Percentiles rank a stretch among this genome's conserved stretches.
phyloP scores from a whole-genome alignment of 495 filamentous ascomycete species.

The Penicillium flavigenum region DNA sequence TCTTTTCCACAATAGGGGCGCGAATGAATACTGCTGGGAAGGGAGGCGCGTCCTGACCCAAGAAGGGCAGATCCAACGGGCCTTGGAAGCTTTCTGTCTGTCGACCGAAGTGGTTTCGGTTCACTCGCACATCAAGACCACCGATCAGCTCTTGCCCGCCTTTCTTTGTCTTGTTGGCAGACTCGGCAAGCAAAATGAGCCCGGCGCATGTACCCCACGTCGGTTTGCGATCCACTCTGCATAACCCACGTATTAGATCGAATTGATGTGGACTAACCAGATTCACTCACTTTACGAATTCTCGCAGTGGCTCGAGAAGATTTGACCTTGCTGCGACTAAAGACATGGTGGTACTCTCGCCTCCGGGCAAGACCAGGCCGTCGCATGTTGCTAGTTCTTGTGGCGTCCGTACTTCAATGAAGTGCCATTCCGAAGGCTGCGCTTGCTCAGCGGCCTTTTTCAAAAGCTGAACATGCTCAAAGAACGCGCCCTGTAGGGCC shows the following conservation, averaged over 20 bases:
- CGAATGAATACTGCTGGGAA: conserved; percentile 92
- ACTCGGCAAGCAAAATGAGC: conserved; percentile 85
- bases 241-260: conserved; percentile 25
- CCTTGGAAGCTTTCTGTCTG: conserved; percentile 92
- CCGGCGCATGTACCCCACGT: conserved; percentile 97
- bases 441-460: conserved; percentile 55
- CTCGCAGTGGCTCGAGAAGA: conserved; percentile 77
- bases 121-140: conserved; percentile 85
- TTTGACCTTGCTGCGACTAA: conserved; percentile 79
- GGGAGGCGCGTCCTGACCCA: conserved; percentile 49
- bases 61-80: conserved; percentile 71
- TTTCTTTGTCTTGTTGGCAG: conserved; percentile 82
- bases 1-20: conserved; percentile 86
- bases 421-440: conserved; percentile 50
- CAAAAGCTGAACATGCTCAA: conserved; percentile 80
- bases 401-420: conserved; percentile 77
- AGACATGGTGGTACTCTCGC: conserved; percentile 92
- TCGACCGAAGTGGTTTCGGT: conserved; percentile 93
- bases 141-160: conserved; percentile 94
- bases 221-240: conserved; percentile 62
- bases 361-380: conserved; percentile 86
- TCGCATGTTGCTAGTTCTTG: conserved; percentile 70
- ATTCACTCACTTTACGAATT: conserved; percentile 84
- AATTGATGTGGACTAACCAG: not conserved
- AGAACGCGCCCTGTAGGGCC: conserved; percentile 91